Base-by-base conservation (phyloP, 2,329 filamentous ascomycete species). In the Claviceps pazoutovae region DNA sequence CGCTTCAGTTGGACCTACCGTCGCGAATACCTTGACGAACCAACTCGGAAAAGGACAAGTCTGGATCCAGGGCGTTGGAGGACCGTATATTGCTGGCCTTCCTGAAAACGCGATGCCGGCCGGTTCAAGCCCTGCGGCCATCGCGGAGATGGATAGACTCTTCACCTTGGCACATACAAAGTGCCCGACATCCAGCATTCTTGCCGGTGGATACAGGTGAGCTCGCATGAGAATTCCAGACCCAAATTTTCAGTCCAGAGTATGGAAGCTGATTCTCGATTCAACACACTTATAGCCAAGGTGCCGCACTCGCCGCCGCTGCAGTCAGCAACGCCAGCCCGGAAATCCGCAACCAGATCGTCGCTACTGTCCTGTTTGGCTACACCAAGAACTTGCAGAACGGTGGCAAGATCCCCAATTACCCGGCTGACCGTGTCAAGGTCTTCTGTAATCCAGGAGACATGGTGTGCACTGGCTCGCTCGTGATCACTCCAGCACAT, bases 311-410 rank as follows among this genome's bases (percentile, higher is more conserved):
- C 49, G 65, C 71, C n/a, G 64, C 67, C 21, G 63, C 64, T 39
- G 59, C 69, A 7, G 58, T 74, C 46, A 59, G 64, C 11, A 60
- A 65, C n/a, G 58, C 72, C 21, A 53, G 57, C 46, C 48, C 55
- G 3, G 30, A 54, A 19, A 56, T 68, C 49, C 58, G 62, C 26
- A 55, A 65, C 34, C 62, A 70, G 61, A 60, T 71, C 53, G 66
- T 63, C 45, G 68, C 64, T 21, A 59, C 61, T 1, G 65, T 66
- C 11, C 61, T 69, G 26, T 70, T 68, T 43, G 69, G 70, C 0
- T 71, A 71, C 54, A 71, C 70, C 51, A 66, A 71, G 62, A 72
- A 72, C 58, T 55, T 62, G 47, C 70, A 72, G 57, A 69, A 71
- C 56, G 47, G 51, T 2, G 68, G 69, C 39, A 52, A 59, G 44